Percentiles rank a stretch among this genome's conserved stretches.
These are phyloP conservation scores for Pseudozyma thailandica DNA, from an alignment of 1,284 basidiomycete species.

Conservation along the genomic window DNA sequence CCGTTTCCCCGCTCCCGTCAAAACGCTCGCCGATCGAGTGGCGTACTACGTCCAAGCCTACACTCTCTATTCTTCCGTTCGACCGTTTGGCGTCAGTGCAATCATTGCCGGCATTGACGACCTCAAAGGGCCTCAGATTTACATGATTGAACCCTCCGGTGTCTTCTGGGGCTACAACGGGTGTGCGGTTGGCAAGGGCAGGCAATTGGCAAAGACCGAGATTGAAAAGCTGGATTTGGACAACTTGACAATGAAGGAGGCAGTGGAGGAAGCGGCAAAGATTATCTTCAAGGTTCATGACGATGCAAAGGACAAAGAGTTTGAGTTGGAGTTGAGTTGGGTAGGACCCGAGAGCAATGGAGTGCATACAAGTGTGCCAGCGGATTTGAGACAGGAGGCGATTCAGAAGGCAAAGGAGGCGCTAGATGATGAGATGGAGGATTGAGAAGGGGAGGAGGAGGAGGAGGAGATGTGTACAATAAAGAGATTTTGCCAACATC, in stretches of 20 bases:
- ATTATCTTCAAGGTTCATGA: constrained; percentile 95
- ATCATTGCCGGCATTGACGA: constrained; percentile 91
- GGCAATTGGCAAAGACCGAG: constrained; percentile 96
- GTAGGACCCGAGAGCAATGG: constrained; percentile 85
- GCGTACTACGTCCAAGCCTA: constrained; percentile 92
- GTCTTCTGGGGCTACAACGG: constrained; percentile 77
- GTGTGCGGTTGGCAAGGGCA: constrained; percentile 90
- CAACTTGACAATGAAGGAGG: constrained; percentile 74
- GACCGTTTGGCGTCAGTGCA: constrained; percentile 94
- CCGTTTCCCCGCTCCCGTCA: constrained; percentile 80
- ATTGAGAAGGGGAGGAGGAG: constrained; percentile 62
- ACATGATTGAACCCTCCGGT: constrained; percentile 93
- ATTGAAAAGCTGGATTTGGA: constrained; percentile 91
- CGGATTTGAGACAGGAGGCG: constrained; percentile 83
- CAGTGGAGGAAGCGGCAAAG: constrained; percentile 64
- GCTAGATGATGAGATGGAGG: constrained; percentile 84
- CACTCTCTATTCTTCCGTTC: constrained; percentile 96
- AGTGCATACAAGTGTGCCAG: constrained; percentile 83
- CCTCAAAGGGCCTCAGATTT: constrained; percentile 77
- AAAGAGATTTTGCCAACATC: too few relatives aligned
- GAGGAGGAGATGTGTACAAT: constrained; percentile 6
- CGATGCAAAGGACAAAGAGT: constrained; percentile 95
- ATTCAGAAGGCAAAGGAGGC: constrained; percentile 88
- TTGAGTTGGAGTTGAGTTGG: constrained; percentile 98
- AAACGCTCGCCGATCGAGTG: constrained; percentile 85